Conservation (phyloP, 2,329 filamentous ascomycete genomes). For the Lomentospora prolificans region DNA sequence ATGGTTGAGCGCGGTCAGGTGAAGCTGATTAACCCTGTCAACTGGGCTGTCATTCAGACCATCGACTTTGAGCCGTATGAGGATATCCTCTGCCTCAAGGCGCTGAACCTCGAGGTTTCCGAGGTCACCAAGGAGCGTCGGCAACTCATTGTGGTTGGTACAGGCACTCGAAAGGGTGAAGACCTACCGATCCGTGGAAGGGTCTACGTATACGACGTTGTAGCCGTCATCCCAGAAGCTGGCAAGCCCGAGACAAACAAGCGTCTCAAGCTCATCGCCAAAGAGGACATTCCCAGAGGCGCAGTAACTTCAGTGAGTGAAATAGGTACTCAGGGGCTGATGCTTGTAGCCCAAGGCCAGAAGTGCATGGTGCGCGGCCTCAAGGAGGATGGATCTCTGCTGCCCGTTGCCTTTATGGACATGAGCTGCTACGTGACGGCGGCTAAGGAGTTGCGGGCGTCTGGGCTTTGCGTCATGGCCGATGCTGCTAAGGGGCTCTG, state of each 20-base stretch:
- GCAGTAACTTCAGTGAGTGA: conserved; percentile 80
- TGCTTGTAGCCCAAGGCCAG: conserved; percentile 86
- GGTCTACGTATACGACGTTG: conserved; percentile 85
- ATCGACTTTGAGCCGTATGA: conserved; percentile 66
- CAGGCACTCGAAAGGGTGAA: conserved; percentile 77
- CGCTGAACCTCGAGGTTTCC: conserved; percentile 78
- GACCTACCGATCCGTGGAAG: conserved; percentile 78
- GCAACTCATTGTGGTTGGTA: conserved; percentile 75
- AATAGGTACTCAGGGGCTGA: conserved; percentile 77
- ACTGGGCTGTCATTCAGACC: conserved; percentile 69
- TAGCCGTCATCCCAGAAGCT: conserved; percentile 83
- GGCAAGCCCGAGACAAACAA: conserved; percentile 76
- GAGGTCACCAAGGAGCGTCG: conserved; percentile 82
- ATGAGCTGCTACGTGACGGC: conserved; percentile 89
- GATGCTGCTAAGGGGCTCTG: conserved; percentile 91
- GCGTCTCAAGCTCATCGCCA: conserved; percentile 74
- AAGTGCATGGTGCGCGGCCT: conserved; percentile 95
- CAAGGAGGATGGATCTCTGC: conserved; percentile 85
- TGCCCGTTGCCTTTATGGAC: conserved; percentile 95
- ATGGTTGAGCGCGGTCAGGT: conserved; percentile 61
- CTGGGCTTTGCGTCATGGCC: conserved; percentile 76
- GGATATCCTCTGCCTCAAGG: conserved; percentile 70
- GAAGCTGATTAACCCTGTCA: conserved; percentile 68
- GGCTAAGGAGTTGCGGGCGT: conserved; percentile 73
- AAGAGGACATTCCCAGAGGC: conserved; percentile 84